Conservation (phyloP, 1,284 basidiomycete genomes). For the Ceratobasidium sp. region DNA sequence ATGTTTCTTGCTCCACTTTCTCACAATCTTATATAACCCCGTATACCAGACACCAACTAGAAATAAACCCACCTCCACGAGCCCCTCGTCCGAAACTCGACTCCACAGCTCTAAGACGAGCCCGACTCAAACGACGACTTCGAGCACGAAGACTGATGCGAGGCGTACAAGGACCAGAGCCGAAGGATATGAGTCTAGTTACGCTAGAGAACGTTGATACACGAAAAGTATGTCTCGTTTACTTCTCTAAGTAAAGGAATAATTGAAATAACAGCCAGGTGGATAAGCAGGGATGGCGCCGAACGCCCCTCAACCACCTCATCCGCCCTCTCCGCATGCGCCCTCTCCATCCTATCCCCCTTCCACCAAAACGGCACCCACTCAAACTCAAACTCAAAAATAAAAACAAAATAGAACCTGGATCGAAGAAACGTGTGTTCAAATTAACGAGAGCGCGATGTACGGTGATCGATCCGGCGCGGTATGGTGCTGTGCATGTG, state of each 20-base stretch:
- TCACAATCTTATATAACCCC: neutral
- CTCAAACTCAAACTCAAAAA: conserved; percentile 32
- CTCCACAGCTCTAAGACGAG: conserved; percentile 11
- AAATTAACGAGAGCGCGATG: conserved; percentile 65
- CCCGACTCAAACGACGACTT: conserved; percentile 29
- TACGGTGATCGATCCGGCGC: conserved; percentile 74
- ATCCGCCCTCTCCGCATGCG: conserved; percentile 76
- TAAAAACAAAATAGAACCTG: conserved; percentile 47
- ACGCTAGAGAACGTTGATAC: conserved; percentile 67
- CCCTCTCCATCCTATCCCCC: conserved; percentile 69
- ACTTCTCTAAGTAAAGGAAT: neutral
- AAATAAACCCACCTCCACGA: conserved; percentile 19
- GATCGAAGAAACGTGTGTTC: conserved; percentile 52
- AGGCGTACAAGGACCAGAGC: conserved; percentile 57
- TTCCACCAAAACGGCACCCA: conserved; percentile 55
- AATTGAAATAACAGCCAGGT: neutral
- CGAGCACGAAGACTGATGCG: conserved; percentile 13
- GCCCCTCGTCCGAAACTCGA: conserved; percentile 21
- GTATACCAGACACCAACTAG: conserved; percentile 22
- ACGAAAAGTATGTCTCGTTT: conserved; percentile 58
- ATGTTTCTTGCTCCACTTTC: conserved; percentile 42
- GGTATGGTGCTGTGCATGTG: conserved; percentile 63
- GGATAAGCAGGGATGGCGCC: conserved; percentile 67
- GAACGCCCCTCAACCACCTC: conserved; percentile 75
- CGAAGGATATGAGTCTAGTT: conserved; percentile 73